Evolutionary conservation across 495 filamentous ascomycete genomes (phyloP).

Genomic region (Lepraria neglecta): DNA sequence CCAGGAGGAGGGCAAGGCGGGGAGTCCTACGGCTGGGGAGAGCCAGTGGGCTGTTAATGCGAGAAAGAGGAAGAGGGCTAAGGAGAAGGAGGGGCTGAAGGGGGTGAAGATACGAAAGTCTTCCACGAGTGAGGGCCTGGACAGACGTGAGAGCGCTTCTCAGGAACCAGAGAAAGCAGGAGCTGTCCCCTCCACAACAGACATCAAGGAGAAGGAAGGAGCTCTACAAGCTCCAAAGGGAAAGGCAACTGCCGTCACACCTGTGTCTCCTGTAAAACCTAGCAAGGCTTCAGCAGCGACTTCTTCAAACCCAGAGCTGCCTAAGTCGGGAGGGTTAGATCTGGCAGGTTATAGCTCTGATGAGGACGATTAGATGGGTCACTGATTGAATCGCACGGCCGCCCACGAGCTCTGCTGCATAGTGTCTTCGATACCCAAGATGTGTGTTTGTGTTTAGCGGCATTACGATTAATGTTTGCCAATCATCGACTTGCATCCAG

Average conservation of each 20-base stretch:
- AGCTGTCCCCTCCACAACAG: not conserved
- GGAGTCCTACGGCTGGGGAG: conserved; percentile 34
- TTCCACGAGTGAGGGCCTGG: conserved; percentile 22
- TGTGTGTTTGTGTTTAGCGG: not conserved
- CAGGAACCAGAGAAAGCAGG: conserved; percentile 1
- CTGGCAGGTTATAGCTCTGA: conserved; percentile 42
- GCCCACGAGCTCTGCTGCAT: not conserved
- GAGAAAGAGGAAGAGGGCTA: conserved; percentile 55
- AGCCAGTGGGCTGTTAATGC: conserved; percentile 50
- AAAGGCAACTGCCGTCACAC: not conserved
- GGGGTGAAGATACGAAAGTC: conserved; percentile 55
- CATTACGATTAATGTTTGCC: not conserved
- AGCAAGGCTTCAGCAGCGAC: not conserved
- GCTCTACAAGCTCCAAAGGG: not conserved
- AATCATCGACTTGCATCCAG: not conserved
- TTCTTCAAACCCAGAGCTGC: not conserved
- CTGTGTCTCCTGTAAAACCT: not conserved
- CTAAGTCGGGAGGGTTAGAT: conserved; percentile 29
- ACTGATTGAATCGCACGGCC: not conserved
- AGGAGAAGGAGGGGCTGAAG: conserved; percentile 47
- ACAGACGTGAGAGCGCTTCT: conserved; percentile 2
- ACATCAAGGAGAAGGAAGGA: not conserved
- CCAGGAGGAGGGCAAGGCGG: conserved; percentile 29
- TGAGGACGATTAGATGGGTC: conserved; percentile 31
- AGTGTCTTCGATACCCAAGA: not conserved